Evolutionary conservation across 2,329 filamentous ascomycete genomes (phyloP).

Genomic region (Ceratocystis alfenasii): DNA sequence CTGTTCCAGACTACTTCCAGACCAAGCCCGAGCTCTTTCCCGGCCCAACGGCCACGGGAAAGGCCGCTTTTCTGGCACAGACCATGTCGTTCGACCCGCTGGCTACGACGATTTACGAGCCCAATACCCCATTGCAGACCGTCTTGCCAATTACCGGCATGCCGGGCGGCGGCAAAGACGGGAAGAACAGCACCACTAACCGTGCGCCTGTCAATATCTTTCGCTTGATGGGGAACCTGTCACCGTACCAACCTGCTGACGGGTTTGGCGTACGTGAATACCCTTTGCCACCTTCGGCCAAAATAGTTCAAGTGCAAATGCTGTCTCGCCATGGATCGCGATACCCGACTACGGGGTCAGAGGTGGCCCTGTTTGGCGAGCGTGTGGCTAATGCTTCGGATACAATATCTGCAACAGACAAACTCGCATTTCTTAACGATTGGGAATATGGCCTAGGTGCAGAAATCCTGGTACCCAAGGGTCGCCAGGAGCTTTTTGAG

Average conservation of each 20-base stretch:
- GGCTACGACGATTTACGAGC: slow-evolving; percentile 43
- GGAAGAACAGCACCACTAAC: not conserved
- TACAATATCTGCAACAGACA: slow-evolving; percentile 44
- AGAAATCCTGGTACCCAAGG: slow-evolving; percentile 61
- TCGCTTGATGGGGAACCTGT: slow-evolving; percentile 55
- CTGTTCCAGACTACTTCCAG: slow-evolving; percentile 52
- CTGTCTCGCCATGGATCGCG: slow-evolving; percentile 61
- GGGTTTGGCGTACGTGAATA: slow-evolving; percentile 67
- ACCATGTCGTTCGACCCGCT: slow-evolving; percentile 56
- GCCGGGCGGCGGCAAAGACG: slow-evolving; percentile 38
- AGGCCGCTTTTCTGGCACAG: slow-evolving; percentile 57
- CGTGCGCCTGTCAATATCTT: slow-evolving; percentile 46
- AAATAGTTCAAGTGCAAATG: slow-evolving; percentile 60
- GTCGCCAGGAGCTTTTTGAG: slow-evolving; percentile 60
- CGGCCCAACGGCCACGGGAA: slow-evolving; percentile 59
- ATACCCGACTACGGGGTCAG: slow-evolving; percentile 53
- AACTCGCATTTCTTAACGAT: slow-evolving; percentile 52
- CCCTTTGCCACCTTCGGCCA: slow-evolving; percentile 51
- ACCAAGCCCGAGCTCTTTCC: slow-evolving; percentile 47
- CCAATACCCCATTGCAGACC: slow-evolving; percentile 60
- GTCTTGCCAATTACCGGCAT: slow-evolving; percentile 52
- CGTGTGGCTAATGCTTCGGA: slow-evolving; percentile 44
- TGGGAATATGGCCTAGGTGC: slow-evolving; percentile 59
- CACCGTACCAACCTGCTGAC: slow-evolving; percentile 57
- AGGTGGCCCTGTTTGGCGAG: slow-evolving; percentile 43